These are phyloP conservation scores for Globisporangium paddicum DNA, from an alignment of 352 stramenopile genomes.

Conservation along the genomic window DNA sequence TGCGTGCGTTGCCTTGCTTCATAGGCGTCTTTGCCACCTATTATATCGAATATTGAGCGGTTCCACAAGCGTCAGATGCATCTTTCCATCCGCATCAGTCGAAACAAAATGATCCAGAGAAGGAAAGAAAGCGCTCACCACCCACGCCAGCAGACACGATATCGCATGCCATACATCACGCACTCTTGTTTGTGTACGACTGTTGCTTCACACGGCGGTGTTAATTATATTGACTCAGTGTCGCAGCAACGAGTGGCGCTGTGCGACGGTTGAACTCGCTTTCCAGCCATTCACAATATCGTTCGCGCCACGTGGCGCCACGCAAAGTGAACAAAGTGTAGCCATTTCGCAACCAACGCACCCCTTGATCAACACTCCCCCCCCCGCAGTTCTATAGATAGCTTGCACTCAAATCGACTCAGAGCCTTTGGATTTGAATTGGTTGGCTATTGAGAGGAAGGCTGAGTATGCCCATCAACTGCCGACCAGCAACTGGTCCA, in stretches of 20 bases:
- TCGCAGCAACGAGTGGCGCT: no score
- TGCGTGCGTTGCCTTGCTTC: no score
- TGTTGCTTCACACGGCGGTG: no score
- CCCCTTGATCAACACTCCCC: background rate
- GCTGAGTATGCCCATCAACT: background rate
- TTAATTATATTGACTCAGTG: no score
- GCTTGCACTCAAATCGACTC: background rate
- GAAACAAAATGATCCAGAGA: background rate
- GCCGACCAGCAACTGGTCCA: background rate
- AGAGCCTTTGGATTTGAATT: background rate
- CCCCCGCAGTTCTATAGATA: background rate
- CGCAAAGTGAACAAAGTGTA: background rate
- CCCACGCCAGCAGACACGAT: background rate
- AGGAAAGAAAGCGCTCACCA: background rate
- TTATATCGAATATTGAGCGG: no score
- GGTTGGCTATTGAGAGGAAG: background rate
- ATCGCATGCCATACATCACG: no score
- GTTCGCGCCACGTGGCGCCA: background rate
- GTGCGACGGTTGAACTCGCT: no score
- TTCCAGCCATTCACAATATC: background rate
- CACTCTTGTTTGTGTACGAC: no score
- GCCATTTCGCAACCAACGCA: background rate
- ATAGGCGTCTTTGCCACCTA: no score
- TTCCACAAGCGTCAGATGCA: background rate
- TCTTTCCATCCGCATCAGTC: background rate